Evolutionary conservation across 345 rosid genomes (phyloP), one percentile per base, ranked within the genome.

Genomic region (Reutealis trisperma): DNA sequence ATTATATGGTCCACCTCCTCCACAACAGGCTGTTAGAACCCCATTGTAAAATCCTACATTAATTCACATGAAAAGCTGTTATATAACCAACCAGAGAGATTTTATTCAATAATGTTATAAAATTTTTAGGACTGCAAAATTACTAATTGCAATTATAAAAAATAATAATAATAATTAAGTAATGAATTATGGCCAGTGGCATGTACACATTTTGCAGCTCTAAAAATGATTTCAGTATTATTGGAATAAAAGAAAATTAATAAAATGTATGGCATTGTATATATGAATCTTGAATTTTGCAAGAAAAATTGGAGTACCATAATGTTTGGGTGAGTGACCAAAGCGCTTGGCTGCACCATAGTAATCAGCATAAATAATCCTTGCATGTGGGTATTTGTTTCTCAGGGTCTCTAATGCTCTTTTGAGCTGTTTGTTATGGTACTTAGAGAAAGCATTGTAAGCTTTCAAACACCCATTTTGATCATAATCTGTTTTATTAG

Each of bases 1-100:
- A 60, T 92, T 88, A 76, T 85, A 90, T 2, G 89, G 90, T 11
- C 97, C 94, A 57, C 90, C 93, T 18, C 87, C 90, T 65, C 94
- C 97, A 42, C 94, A 92, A 51, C 94, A 92, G 12, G 92, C 90
- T 37, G 10, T 73, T 37, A 84, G 63, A 1, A 85, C 75, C 24
- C 90, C 85, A 21, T 66, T 61, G 15, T 72, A 69, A 27, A 91
- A 86, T 12, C 93, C 93, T 91, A 79, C 74, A 62, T 67, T 27
- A 27, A 27, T 27, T 27, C 30, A 27, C 30, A 27, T 1, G 1
- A 27, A 27, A 27, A 27, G 1, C 30, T 27, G 30, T 27, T 1
- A 27, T 27, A 27, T 27, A 27, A 27, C 1, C 30, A 27, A 27
- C 30, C 1, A 27, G 30, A 27, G 30, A 27, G 30, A 27, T 27